Percentiles rank a stretch among this genome's conserved stretches.
These are phyloP conservation scores for Salvia sclarea DNA, from an alignment of 305 asterid genomes.

Conservation along the genomic window DNA sequence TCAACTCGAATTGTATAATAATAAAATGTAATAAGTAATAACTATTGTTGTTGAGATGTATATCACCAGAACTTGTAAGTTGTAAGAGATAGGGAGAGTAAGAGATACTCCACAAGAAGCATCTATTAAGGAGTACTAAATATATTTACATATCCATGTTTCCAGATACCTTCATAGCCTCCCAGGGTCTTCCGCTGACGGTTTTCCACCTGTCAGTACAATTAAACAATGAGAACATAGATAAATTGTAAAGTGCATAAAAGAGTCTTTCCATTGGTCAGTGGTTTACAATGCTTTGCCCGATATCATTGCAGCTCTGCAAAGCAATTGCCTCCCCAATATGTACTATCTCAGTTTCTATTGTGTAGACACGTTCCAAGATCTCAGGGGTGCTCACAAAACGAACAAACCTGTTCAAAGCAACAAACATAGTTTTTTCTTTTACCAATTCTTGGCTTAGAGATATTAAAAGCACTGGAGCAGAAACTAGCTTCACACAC, in stretches of 20 bases:
- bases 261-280: constrained; percentile 20
- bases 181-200: constrained; percentile 49
- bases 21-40: constrained; percentile 7
- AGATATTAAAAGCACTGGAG: constrained; percentile 13
- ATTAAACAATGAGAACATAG: constrained; percentile 14
- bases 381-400: constrained; percentile 98
- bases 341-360: constrained; percentile 90
- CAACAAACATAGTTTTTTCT: constrained; percentile 28
- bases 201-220: constrained; percentile 58
- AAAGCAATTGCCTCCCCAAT: constrained; percentile 75
- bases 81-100: constrained; percentile 4
- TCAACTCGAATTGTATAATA: constrained; percentile 9
- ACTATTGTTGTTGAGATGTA: constrained; percentile 2
- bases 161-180: constrained; percentile 58
- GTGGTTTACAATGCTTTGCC: constrained; percentile 55
- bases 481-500: constrained; percentile 12
- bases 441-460: not conserved
- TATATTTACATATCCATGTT: constrained; percentile 11
- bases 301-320: constrained; percentile 62
- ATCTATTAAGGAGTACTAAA: constrained; percentile 2
- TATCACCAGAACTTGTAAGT: not conserved
- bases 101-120: constrained; percentile 8
- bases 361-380: constrained; percentile 84
- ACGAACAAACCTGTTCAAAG: constrained; percentile 83
- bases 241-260: constrained; percentile 15